phyloP scores from a whole-genome alignment of 2,329 filamentous ascomycete species.

The Pyrenophora graminea region DNA sequence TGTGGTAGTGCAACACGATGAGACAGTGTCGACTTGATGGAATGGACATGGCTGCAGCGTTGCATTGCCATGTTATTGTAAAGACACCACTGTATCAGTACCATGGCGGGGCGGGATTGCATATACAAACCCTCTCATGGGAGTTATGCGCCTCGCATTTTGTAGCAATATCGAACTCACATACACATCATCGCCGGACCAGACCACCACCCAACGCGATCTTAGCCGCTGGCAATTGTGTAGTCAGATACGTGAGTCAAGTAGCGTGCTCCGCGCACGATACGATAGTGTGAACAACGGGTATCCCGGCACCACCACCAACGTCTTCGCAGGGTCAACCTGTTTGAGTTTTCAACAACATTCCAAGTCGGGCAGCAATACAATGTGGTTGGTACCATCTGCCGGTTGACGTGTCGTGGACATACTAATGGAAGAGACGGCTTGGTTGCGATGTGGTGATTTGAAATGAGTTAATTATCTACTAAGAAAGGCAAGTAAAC shows the following conservation, averaged over 20 bases:
- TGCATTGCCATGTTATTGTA: slow-evolving; percentile 8
- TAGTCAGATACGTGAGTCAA: too few relatives aligned
- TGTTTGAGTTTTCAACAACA: background rate
- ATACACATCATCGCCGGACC: too few relatives aligned
- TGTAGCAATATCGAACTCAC: slow-evolving; percentile 8
- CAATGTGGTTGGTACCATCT: background rate
- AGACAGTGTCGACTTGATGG: background rate
- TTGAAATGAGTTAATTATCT: slow-evolving; percentile 6
- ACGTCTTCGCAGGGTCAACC: background rate
- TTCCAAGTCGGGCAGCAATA: background rate
- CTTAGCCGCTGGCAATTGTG: too few relatives aligned
- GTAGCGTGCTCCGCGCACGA: too few relatives aligned
- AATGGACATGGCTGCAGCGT: background rate
- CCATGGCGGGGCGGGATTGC: slow-evolving; percentile 1
- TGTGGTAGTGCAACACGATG: slow-evolving; percentile 44
- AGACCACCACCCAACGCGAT: too few relatives aligned
- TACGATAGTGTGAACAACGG: background rate
- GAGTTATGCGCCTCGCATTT: slow-evolving; percentile 6
- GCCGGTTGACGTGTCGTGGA: background rate
- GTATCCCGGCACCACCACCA: background rate
- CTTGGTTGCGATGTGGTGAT: background rate
- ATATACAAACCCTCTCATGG: background rate
- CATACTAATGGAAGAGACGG: background rate
- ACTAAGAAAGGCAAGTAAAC: slow-evolving; percentile 3
- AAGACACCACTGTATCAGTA: slow-evolving; percentile 9